Evolutionary conservation across 2,329 filamentous ascomycete species (phyloP).

Genomic region (Pseudopyrenochaeta lycopersici): DNA sequence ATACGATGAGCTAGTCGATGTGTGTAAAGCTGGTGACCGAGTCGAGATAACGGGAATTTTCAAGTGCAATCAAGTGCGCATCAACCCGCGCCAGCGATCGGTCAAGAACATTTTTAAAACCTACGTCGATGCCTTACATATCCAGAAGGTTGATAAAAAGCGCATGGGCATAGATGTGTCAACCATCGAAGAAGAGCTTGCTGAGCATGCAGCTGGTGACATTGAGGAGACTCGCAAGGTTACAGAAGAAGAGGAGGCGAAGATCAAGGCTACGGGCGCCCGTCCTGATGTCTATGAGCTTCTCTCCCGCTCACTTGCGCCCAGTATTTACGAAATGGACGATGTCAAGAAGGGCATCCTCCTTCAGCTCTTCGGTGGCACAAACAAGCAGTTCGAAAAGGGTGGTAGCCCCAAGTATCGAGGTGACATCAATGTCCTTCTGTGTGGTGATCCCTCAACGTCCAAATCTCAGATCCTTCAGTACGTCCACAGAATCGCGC

Average conservation of each 20-base stretch:
- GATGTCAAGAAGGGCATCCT: constrained; percentile 99
- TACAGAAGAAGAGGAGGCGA: constrained; percentile 84
- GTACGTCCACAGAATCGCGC: constrained; percentile 97
- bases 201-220: constrained; percentile 73
- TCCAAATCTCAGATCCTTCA: constrained; percentile 93
- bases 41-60: constrained; percentile 97
- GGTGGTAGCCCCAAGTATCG: constrained; percentile 94
- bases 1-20: constrained; percentile 96
- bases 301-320: constrained; percentile 86
- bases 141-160: constrained; percentile 96
- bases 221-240: constrained; percentile 87
- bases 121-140: constrained; percentile 92
- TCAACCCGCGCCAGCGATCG: constrained; percentile 91
- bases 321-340: constrained; percentile 97
- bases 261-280: constrained; percentile 81
- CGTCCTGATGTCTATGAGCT: constrained; percentile 93
- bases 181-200: constrained; percentile 84
- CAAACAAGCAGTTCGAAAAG: constrained; percentile 97
- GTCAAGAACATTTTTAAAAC: constrained; percentile 98
- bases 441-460: constrained; percentile 97
- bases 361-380: constrained; percentile 94
- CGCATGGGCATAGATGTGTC: constrained; percentile 90
- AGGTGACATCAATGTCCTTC: constrained; percentile 95
- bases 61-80: constrained; percentile 89
- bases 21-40: constrained; percentile 97